Conservation (phyloP, 345 rosid genomes). For the Populus davidiana region DNA sequence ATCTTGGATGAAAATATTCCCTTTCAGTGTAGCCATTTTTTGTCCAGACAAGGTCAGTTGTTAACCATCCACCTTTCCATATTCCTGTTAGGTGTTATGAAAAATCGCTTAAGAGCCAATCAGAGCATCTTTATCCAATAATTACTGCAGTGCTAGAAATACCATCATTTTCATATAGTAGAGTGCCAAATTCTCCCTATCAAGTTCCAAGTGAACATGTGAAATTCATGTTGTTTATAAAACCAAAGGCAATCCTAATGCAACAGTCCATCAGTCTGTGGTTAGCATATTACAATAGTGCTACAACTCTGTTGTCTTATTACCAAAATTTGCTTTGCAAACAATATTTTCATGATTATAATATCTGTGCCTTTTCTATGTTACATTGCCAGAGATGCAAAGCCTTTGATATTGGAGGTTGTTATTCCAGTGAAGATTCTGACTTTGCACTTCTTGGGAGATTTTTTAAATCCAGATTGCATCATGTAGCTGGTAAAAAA, state of each 20-base stretch:
- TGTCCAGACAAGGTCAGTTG: no score
- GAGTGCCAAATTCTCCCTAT: neutral
- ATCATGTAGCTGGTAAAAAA: slow-evolving; percentile 44
- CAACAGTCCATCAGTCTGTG: neutral
- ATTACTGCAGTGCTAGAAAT: neutral
- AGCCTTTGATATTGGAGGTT: slow-evolving; percentile 41
- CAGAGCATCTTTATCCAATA: neutral
- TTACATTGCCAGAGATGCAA: slow-evolving; percentile 46
- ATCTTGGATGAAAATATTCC: no score
- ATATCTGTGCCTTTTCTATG: slow-evolving; percentile 14
- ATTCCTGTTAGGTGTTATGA: no score
- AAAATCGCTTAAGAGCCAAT: neutral
- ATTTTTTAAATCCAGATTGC: slow-evolving; percentile 39
- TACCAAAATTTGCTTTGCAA: no score
- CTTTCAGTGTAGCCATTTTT: no score
- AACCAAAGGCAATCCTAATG: neutral
- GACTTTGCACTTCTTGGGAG: slow-evolving; percentile 37
- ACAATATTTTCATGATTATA: neutral
- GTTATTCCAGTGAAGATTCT: slow-evolving; percentile 32
- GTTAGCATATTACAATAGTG: neutral
- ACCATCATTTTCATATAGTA: neutral
- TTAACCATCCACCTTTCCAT: no score
- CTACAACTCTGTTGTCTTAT: neutral
- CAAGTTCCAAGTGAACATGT: neutral
- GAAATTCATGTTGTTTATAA: neutral